Evolutionary conservation across 768 basidiomycete genomes (phyloP), one percentile per base, ranked within the genome.

Genomic region (Psilocybe sp.): DNA sequence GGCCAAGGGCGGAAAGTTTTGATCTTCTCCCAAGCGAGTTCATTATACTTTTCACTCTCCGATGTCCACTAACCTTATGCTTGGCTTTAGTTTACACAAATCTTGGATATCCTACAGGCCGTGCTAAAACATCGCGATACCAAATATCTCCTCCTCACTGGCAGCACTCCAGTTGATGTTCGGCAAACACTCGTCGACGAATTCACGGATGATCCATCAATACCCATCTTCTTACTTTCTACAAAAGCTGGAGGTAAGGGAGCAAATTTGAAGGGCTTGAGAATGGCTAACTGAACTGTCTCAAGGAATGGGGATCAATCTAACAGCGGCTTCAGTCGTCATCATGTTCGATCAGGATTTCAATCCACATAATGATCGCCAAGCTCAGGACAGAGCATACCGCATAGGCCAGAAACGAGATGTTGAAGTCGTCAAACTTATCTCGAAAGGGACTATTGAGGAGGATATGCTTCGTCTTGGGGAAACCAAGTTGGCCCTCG

Each of bases 281-380:
- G 12, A 33, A 41, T 37, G 40, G 35, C 36, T 28, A 34, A 49
- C 46, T 44, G 28, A 61, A 28, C 12, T 34, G 36, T 51, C 40
- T 38, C 16, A 49, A 77, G 75, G 89, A 8, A 92, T 93, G 90
- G 95, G 96, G 5, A 95, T 99, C 64, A 99, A 99, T 65, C 68
- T 99, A 56, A 96, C 92, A 1, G 93, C 94, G 2, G 95, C 96
- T 1, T 94, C 90, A 40, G 93, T 94, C 35, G 96, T 99, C 37
- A 89, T 98, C 60, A 89, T 94, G 88, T 89, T 94, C 63, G 96
- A 99, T 64, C 94, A 96, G 63, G 96, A 98, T 65, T 99, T 98
- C 70, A 98, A 98, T 65, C 91, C 91, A 3, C 91, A 93, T 70
- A 99, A 99, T 65, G 97, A 98, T 69, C 84, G 89, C 53, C 97